These are phyloP conservation scores for Jatropha podagrica DNA, from an alignment of 441 rosid species.

Conservation along the genomic window DNA sequence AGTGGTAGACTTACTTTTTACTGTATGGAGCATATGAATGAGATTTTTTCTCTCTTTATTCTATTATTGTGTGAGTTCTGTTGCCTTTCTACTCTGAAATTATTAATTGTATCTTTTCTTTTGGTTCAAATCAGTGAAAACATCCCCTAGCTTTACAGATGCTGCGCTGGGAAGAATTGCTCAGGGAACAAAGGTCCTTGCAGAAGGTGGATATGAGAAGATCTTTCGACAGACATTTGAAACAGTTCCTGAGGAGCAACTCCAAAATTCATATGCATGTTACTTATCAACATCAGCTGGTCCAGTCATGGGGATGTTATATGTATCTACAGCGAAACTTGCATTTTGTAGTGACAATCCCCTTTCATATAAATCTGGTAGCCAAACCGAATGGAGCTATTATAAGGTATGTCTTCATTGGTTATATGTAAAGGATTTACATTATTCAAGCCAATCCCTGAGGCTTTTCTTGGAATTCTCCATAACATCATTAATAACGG, in stretches of 20 bases:
- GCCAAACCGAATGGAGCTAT: conserved; percentile 85
- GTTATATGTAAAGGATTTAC: neutral
- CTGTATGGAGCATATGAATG: neutral
- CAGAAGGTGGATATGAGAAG: conserved; percentile 98
- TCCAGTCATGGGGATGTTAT: conserved; percentile 95
- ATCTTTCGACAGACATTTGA: conserved; percentile 85
- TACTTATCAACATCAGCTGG: conserved; percentile 98
- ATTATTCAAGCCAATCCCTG: neutral
- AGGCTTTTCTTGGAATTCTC: neutral
- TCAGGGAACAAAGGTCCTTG: conserved; percentile 92
- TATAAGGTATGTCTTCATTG: conserved; percentile 65
- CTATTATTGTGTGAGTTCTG: neutral
- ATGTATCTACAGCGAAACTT: conserved; percentile 77
- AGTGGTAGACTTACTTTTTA: neutral
- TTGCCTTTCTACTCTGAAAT: neutral
- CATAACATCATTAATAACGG: neutral
- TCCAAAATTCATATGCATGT: conserved; percentile 74
- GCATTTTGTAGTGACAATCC: conserved; percentile 95
- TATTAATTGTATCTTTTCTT: neutral
- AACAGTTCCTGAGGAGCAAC: conserved; percentile 77
- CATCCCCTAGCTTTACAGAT: conserved; percentile 91
- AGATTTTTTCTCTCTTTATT: neutral
- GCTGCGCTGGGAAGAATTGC: conserved; percentile 99
- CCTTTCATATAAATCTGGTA: conserved; percentile 70
- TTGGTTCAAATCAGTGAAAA: conserved; percentile 55